These are phyloP conservation scores for Zymoseptoria passerinii DNA, from an alignment of 2,329 filamentous ascomycete genomes.

Conservation along the genomic window DNA sequence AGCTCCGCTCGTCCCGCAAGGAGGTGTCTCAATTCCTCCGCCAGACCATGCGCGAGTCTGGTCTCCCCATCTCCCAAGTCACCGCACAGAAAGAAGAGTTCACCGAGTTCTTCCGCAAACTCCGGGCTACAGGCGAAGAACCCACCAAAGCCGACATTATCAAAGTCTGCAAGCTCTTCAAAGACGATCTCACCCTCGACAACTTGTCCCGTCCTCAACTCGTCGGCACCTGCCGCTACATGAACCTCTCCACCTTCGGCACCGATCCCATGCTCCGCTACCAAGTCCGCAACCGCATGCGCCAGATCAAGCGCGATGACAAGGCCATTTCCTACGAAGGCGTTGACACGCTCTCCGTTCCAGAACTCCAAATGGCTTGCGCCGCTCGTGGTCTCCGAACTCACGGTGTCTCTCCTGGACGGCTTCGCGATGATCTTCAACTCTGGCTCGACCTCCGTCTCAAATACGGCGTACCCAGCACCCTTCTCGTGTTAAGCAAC, in stretches of 20 bases:
- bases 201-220: slow-evolving; percentile 92
- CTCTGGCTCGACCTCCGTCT: slow-evolving; percentile 92
- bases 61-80: slow-evolving; percentile 72
- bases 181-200: slow-evolving; percentile 93
- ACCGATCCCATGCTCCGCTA: slow-evolving; percentile 98
- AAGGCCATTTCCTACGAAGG: slow-evolving; percentile 89
- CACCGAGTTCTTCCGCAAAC: slow-evolving; percentile 92
- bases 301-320: slow-evolving; percentile 98
- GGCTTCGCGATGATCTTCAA: slow-evolving; percentile 80
- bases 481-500: slow-evolving; percentile 88
- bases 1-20: slow-evolving; percentile 76
- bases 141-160: slow-evolving; percentile 88
- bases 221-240: slow-evolving; percentile 95
- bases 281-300: slow-evolving; percentile 93
- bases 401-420: slow-evolving; percentile 79
- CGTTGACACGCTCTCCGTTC: slow-evolving; percentile 84
- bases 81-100: slow-evolving; percentile 92
- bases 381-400: slow-evolving; percentile 87
- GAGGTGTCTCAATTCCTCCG: slow-evolving; percentile 88
- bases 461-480: slow-evolving; percentile 91
- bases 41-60: slow-evolving; percentile 84
- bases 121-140: slow-evolving; percentile 79
- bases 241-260: slow-evolving; percentile 94
- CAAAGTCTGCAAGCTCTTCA: slow-evolving; percentile 98
- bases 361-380: slow-evolving; percentile 85